Evolutionary conservation across 345 rosid species (phyloP), one percentile per base, ranked within the genome.

Genomic region (Eucalyptus regnans): DNA sequence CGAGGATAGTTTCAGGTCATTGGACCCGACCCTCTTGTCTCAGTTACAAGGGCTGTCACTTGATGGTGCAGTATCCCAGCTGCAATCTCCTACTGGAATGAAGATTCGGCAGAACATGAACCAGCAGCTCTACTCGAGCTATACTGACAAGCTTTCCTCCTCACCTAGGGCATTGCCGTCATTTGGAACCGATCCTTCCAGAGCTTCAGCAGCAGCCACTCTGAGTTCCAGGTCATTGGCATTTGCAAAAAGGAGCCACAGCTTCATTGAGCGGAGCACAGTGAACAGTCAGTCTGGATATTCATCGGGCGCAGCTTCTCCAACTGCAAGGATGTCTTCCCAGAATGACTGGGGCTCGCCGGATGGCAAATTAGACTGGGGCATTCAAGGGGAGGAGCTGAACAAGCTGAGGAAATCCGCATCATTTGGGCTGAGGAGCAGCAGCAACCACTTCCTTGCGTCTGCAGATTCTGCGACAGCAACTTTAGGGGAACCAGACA

Each of bases 361-460:
- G 17, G 95, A 93, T 89, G 99, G 98, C 1, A 97, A 96, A 90
- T 87, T 97, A 80, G 97, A 96, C 91, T 96, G 98, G 98, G 94
- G 95, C 16, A 89, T 97, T 68, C 94, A 95, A 62, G 96, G 94
- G 86, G 97, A 94, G 33, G 98, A 97, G 92, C 95, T 96, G 43
- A 94, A 93, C 84, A 95, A 94, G 92, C 93, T 95, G 14, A 90
- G 95, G n/a, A 93, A 95, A 86, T 95, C 96, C 18, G 94, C 96
- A 48, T 97, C 99, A 54, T 95, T 94, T 64, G 96, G 94, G 56
- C 86, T 92, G 23, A 90, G 95, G 87, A 92, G 92, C 54, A 93
- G 93, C 49, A 89, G 92, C 86, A 90, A 88, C 90, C 91, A 37
- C 58, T 46, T 87, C n/a, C 88, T 87, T 25, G 48, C 87, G 12